Evolutionary conservation across 768 basidiomycete species (phyloP).

Genomic region (Lactarius pseudohatsudake): DNA sequence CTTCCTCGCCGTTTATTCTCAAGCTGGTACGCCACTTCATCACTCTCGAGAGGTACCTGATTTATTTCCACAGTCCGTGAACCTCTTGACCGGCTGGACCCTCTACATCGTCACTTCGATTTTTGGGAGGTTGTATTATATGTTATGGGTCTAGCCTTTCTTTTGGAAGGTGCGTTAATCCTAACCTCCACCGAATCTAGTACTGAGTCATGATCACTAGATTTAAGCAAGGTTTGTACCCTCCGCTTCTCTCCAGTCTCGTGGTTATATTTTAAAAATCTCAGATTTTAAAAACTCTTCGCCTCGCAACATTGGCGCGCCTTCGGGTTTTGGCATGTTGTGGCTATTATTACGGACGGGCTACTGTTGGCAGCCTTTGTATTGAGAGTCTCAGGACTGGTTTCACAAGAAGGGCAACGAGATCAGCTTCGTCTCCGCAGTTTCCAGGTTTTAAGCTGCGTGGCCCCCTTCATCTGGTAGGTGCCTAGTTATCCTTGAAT

Average conservation of each 20-base stretch:
- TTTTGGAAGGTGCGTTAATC: conserved; percentile 64
- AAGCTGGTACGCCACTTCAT: conserved; percentile 57
- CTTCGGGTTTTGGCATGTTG: conserved; percentile 74
- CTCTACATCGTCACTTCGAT: conserved; percentile 57
- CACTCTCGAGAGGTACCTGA: not conserved
- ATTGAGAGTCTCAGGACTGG: conserved; percentile 63
- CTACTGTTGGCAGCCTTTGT: conserved; percentile 73
- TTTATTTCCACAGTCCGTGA: conserved; percentile 55
- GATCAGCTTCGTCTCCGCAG: conserved; percentile 56
- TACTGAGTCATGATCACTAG: conserved; percentile 33
- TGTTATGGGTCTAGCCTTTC: conserved; percentile 71
- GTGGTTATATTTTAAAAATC: conserved; percentile 6
- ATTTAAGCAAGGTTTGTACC: conserved; percentile 53
- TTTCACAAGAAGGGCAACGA: conserved; percentile 37
- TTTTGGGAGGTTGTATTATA: conserved; percentile 82
- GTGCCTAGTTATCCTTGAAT: conserved; percentile 30
- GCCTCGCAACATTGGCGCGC: conserved; percentile 81
- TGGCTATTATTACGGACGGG: conserved; percentile 70
- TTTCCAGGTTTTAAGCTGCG: conserved; percentile 88
- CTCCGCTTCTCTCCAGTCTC: not conserved
- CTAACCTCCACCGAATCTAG: not conserved
- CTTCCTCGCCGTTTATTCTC: conserved; percentile 78
- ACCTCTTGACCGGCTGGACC: conserved; percentile 70
- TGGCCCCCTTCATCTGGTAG: conserved; percentile 85
- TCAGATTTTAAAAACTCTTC: conserved; percentile 68